These are phyloP conservation scores for Populus ilicifolia DNA, from an alignment of 345 rosid species.

Conservation along the genomic window DNA sequence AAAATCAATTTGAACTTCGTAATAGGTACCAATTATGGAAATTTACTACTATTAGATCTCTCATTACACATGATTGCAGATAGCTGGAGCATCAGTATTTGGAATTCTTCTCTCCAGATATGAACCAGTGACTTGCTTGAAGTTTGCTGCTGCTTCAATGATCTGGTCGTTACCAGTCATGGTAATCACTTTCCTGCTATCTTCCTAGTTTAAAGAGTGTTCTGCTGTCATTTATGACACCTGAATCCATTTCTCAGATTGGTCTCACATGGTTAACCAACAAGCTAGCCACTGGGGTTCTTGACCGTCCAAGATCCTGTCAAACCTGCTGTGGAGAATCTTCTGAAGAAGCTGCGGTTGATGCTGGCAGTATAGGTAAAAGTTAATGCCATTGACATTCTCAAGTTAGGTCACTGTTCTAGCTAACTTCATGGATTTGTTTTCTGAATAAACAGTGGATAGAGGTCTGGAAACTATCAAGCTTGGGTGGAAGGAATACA, in stretches of 20 bases:
- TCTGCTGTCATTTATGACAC: constrained; percentile 12
- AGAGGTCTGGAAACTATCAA: constrained; percentile 70
- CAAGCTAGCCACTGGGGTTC: constrained; percentile 81
- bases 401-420: background rate
- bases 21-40: background rate
- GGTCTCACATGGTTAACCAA: constrained; percentile 71
- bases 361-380: constrained; percentile 48
- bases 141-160: constrained; percentile 70
- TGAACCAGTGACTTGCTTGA: constrained; percentile 80
- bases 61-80: constrained; percentile 36
- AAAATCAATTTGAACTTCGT: background rate
- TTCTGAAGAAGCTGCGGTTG: constrained; percentile 27
- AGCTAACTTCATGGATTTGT: constrained; percentile 1
- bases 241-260: constrained; percentile 40
- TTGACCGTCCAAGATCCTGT: constrained; percentile 67
- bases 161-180: constrained; percentile 65
- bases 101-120: constrained; percentile 78
- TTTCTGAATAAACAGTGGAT: constrained; percentile 34
- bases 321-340: constrained; percentile 41
- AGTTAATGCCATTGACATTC: background rate
- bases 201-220: background rate
- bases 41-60: background rate
- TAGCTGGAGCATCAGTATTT: constrained; percentile 79
- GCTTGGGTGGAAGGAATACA: constrained; percentile 92
- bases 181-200: constrained; percentile 42